A percentile compares a stretch with the other conserved stretches of the same genome.
phyloP scores from a whole-genome alignment of 495 filamentous ascomycete genomes.

The Aspergillus incahuasiensis region DNA sequence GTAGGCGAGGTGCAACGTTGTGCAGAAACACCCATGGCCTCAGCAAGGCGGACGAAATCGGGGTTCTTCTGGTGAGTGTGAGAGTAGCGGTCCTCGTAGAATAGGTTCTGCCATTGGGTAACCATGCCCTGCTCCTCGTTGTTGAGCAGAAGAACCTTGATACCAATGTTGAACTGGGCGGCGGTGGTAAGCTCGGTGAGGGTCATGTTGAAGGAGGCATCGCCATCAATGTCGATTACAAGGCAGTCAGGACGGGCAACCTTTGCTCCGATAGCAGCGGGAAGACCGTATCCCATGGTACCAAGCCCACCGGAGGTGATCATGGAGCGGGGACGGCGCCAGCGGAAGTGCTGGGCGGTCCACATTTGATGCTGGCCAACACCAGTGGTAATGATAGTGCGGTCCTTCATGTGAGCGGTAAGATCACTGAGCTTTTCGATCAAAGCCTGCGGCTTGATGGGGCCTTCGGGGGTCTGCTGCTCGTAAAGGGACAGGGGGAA shows the following conservation, averaged over 20 bases:
- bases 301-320: constrained; percentile 89
- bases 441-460: constrained; percentile 85
- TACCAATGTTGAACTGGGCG: constrained; percentile 84
- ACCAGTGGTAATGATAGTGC: constrained; percentile 82
- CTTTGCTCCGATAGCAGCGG: constrained; percentile 90
- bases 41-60: constrained; percentile 78
- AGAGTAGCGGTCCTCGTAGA: constrained; percentile 88
- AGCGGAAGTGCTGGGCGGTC: constrained; percentile 90
- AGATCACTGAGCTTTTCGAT: constrained; percentile 77
- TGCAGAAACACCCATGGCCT: constrained; percentile 75
- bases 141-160: constrained; percentile 89
- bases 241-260: constrained; percentile 79
- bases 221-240: constrained; percentile 92
- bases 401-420: constrained; percentile 66
- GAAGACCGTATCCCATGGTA: constrained; percentile 94
- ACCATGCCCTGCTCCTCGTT: constrained; percentile 97
- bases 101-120: constrained; percentile 91
- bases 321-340: constrained; percentile 80
- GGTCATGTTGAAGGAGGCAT: constrained; percentile 97
- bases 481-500: constrained; percentile 77
- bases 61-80: constrained; percentile 91
- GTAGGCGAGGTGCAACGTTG: constrained; percentile 60
- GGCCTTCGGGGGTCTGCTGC: constrained; percentile 58
- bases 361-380: constrained; percentile 99
- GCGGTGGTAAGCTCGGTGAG: constrained; percentile 87